These are phyloP conservation scores for Macadamia integrifolia DNA, from an alignment of 164 flowering plant genomes.

Conservation along the genomic window DNA sequence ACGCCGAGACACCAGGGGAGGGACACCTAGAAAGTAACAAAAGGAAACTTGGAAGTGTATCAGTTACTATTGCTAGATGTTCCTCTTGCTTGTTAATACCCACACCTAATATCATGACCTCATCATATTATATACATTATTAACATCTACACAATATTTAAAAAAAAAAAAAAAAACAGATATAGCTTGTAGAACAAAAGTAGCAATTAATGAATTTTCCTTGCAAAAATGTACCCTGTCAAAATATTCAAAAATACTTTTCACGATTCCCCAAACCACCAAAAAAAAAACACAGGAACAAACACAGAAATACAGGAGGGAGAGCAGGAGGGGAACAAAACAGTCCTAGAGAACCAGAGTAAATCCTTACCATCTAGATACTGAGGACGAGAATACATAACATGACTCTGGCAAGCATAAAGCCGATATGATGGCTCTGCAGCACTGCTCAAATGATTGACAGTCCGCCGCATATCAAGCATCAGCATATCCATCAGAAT, in stretches of 20 bases:
- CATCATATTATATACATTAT: too few relatives aligned
- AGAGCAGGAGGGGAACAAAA: not conserved
- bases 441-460: constrained; percentile 20
- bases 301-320: too few relatives aligned
- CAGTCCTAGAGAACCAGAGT: not conserved
- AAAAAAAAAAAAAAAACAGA: not conserved
- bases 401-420: constrained; percentile 81
- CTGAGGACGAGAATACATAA: constrained; percentile 89
- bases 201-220: not conserved
- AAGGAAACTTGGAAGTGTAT: not conserved
- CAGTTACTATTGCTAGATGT: not conserved
- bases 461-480: constrained; percentile 55
- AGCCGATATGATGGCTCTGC: constrained; percentile 67
- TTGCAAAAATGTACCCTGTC: not conserved
- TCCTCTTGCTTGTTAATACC: not conserved
- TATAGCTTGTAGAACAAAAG: not conserved
- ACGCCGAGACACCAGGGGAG: constrained; percentile 92
- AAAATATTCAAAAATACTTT: too few relatives aligned
- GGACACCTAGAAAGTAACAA: constrained; percentile 53
- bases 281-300: too few relatives aligned
- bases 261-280: too few relatives aligned
- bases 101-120: too few relatives aligned
- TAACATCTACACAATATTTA: too few relatives aligned
- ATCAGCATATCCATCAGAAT: constrained; percentile 84
- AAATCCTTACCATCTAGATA: constrained; percentile 64